phyloP scores from a whole-genome alignment of 495 filamentous ascomycete genomes.

The Rostrohypoxylon terebratum region DNA sequence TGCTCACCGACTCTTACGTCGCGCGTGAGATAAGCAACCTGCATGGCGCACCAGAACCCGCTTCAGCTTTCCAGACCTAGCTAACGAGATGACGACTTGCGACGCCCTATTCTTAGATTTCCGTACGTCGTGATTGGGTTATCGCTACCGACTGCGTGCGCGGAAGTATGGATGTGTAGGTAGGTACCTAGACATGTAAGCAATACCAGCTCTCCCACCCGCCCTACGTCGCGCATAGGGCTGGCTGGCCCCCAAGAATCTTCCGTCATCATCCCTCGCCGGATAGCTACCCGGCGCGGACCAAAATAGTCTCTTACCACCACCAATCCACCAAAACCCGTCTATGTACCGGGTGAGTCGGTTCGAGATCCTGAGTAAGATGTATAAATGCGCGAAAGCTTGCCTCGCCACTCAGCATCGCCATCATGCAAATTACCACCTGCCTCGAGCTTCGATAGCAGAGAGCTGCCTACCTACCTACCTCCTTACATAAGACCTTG shows the following conservation, averaged over 20 bases:
- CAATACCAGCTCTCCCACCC: slow-evolving; percentile 15
- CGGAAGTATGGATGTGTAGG: slow-evolving; percentile 14
- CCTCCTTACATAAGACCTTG: background rate
- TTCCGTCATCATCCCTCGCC: background rate
- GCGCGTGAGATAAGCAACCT: slow-evolving; percentile 40
- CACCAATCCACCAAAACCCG: no score
- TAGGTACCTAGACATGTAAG: slow-evolving; percentile 18
- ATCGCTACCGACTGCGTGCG: slow-evolving; percentile 24
- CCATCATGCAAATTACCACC: background rate
- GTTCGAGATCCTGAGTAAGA: slow-evolving; percentile 14
- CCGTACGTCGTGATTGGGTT: slow-evolving; percentile 15
- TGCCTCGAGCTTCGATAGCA: background rate
- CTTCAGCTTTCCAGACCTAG: slow-evolving; percentile 23
- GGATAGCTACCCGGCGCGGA: slow-evolving; percentile 3
- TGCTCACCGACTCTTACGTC: slow-evolving; percentile 40
- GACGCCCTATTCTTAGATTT: slow-evolving; percentile 35
- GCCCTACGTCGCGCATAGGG: slow-evolving; percentile 28
- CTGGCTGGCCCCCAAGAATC: slow-evolving; percentile 26
- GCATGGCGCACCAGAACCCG: slow-evolving; percentile 22
- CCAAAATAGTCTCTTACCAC: background rate
- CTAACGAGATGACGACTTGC: slow-evolving; percentile 6
- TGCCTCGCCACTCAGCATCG: background rate
- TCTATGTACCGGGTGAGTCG: no score
- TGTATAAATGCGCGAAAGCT: slow-evolving; percentile 19
- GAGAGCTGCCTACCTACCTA: background rate